phyloP scores from a whole-genome alignment of 768 basidiomycete genomes.

The Phallus indusiatus region DNA sequence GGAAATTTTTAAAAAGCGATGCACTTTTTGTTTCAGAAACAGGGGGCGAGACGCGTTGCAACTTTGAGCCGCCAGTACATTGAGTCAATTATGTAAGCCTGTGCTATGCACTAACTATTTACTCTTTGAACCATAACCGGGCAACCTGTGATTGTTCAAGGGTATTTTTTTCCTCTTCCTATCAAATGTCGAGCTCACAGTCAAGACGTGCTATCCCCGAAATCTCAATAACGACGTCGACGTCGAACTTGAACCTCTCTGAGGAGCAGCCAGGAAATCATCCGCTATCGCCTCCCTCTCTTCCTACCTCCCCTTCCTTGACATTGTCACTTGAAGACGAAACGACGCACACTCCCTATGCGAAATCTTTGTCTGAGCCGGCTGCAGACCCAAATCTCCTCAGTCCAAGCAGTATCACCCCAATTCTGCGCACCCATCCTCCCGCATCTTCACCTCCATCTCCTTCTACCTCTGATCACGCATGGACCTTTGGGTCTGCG shows the following conservation, averaged over 20 bases:
- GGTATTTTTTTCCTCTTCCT: neutral
- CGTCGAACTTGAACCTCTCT: neutral
- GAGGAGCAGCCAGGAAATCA: neutral
- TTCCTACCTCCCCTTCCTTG: neutral
- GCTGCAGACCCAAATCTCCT: conserved; percentile 3
- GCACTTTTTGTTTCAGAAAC: neutral
- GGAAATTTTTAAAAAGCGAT: too few species aligned
- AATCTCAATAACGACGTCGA: conserved; percentile 8
- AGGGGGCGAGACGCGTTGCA: neutral
- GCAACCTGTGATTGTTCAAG: neutral
- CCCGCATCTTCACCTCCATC: conserved; percentile 19
- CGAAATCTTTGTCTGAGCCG: neutral
- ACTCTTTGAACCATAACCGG: neutral
- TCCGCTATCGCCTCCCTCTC: neutral
- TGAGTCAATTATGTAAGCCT: neutral
- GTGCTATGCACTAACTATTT: neutral
- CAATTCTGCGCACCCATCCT: conserved; percentile 14
- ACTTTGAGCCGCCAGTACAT: neutral
- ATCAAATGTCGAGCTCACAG: neutral
- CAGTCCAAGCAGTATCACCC: neutral
- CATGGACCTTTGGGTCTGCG: conserved; percentile 23
- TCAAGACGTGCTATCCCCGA: neutral
- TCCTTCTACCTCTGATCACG: conserved; percentile 27
- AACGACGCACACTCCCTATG: neutral
- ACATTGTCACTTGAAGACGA: neutral